These are phyloP conservation scores for Pyrenophora graminea DNA, from an alignment of 2,329 filamentous ascomycete species.

Conservation along the genomic window DNA sequence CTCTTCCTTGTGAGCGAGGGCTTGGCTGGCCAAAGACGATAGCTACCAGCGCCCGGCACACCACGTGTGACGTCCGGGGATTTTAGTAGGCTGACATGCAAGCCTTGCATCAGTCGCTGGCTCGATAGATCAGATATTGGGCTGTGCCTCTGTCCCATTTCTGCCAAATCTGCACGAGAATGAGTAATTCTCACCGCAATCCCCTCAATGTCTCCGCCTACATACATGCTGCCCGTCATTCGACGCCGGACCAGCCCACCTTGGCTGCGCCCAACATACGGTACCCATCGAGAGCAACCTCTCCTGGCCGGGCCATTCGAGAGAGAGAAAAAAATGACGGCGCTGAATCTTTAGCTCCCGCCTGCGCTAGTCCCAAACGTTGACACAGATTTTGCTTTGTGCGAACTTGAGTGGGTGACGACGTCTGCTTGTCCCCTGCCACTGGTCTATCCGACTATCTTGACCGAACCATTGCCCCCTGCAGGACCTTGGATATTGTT, in stretches of 20 bases:
- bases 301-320: conserved; percentile 4
- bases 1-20: conserved; percentile 13
- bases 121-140: conserved; percentile 12
- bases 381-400: conserved; percentile 1
- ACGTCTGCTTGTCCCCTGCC: background rate
- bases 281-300: conserved; percentile 4
- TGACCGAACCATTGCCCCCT: no score
- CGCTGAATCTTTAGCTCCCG: conserved; percentile 3
- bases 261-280: background rate
- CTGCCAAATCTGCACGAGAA: background rate
- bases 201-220: background rate
- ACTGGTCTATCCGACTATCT: background rate
- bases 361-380: conserved; percentile 1
- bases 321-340: conserved; percentile 4
- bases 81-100: conserved; percentile 7
- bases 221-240: conserved; percentile 7
- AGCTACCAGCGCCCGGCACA: conserved; percentile 1
- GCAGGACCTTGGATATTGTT: no score
- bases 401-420: background rate
- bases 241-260: background rate
- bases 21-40: conserved; percentile 14
- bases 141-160: background rate
- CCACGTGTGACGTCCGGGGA: conserved; percentile 15
- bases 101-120: background rate
- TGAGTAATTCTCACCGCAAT: conserved; percentile 19